phyloP scores from a whole-genome alignment of 306 rosid genomes.

The Aeschynomene evenia region DNA sequence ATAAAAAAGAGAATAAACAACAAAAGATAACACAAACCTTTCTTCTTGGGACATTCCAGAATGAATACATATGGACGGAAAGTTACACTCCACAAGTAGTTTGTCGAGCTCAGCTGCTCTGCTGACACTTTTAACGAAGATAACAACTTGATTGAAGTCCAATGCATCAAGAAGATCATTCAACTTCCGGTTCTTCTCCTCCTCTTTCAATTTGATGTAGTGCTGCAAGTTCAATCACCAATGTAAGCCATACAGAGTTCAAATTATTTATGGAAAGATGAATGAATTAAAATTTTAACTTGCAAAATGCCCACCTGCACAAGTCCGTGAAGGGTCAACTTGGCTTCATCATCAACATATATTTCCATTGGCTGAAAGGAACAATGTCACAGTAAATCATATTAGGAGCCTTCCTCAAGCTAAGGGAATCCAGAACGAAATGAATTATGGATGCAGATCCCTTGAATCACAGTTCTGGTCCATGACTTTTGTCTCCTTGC shows the following conservation, averaged over 20 bases:
- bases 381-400: slow-evolving; percentile 85
- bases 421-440: slow-evolving; percentile 88
- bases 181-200: slow-evolving; percentile 92
- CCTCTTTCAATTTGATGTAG: slow-evolving; percentile 97
- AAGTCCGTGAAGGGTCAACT: slow-evolving; percentile 95
- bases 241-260: slow-evolving; percentile 28
- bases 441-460: slow-evolving; percentile 79
- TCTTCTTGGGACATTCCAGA: slow-evolving; percentile 99
- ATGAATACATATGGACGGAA: slow-evolving; percentile 96
- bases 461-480: slow-evolving; percentile 65
- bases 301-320: slow-evolving; percentile 64
- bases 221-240: slow-evolving; percentile 55
- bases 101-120: slow-evolving; percentile 99
- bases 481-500: slow-evolving; percentile 68
- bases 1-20: not conserved
- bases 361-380: slow-evolving; percentile 99
- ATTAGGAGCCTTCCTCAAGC: slow-evolving; percentile 90
- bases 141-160: slow-evolving; percentile 96
- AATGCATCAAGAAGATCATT: slow-evolving; percentile 97
- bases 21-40: slow-evolving; percentile 52
- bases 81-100: slow-evolving; percentile 92
- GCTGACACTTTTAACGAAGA: slow-evolving; percentile 93
- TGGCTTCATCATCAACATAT: slow-evolving; percentile 98
- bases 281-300: not conserved
- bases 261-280: not conserved